A percentile compares a stretch with the other conserved stretches of the same genome.
Conservation (phyloP, 108 stramenopile species). For the Cyclotella atomus region DNA sequence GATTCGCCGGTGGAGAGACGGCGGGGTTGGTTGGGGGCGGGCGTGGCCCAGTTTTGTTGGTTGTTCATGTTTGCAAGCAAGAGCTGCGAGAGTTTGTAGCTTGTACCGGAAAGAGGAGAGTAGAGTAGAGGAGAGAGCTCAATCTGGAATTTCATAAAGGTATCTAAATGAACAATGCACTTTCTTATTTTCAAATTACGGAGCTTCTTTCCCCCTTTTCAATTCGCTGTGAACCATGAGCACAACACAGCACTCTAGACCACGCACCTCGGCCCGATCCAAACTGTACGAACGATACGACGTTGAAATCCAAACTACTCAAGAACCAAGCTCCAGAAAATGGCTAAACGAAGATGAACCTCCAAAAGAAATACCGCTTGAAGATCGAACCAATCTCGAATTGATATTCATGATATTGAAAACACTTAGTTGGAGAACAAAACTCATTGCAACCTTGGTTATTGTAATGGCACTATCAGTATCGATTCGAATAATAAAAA, state of each 20-base stretch:
- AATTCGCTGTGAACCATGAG: neutral
- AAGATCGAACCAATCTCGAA: constrained; percentile 17
- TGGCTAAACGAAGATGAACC: constrained; percentile 14
- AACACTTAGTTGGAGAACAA: constrained; percentile 5
- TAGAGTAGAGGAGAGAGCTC: no score
- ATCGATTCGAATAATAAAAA: neutral
- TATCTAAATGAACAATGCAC: no score
- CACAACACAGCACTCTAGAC: neutral
- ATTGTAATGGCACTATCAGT: neutral
- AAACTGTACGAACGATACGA: constrained; percentile 24
- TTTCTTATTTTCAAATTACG: no score
- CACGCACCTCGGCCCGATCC: neutral
- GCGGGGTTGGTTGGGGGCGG: neutral
- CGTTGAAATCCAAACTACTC: constrained; percentile 8
- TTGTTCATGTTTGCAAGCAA: neutral
- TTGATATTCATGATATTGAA: neutral
- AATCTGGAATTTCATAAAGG: no score
- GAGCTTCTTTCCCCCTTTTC: no score
- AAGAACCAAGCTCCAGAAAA: neutral
- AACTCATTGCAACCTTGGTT: neutral
- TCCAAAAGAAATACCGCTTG: neutral
- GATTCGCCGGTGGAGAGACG: neutral
- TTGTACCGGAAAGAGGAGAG: no score
- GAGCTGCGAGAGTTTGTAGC: no score
- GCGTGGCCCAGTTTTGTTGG: neutral